Evolutionary conservation across 1,139 yeast genomes (phyloP), one percentile per base, ranked within the genome.

Genomic region (Kazachstania sp.): DNA sequence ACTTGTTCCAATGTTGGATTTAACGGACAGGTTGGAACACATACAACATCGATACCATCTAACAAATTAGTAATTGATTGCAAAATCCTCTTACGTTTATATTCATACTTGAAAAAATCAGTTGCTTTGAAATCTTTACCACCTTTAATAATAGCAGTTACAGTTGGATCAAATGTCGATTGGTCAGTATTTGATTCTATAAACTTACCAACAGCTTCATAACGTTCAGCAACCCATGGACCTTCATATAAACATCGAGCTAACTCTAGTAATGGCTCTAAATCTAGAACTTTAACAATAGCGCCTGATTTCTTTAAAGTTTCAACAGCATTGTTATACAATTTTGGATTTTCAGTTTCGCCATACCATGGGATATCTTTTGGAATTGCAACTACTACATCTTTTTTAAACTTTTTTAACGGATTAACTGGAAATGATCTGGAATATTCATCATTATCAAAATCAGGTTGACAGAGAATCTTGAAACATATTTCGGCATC

Each of bases 151-250:
- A 92, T 87, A 32, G 73, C 66, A 41, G 73, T 66, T n/a, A 90
- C 97, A 8, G 87, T 84, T 41, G 95, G 94, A 65, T 92, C 96
- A 60, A 90, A 71, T 48, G 79, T 71, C 38, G 75, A 72, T 42
- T 70, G 75, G 32, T 92, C 86, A n/a, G 92, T 90, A 56, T 80
- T 76, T 18, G 86, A 71, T n/a, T 73, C 75, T 49, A 86, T 73
- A 60, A 88, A 86, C 37, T 83, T 86, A 56, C 79, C 77, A 37
- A 81, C 77, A 18, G 96, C 96, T 52, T 87, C 79, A 68, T 81
- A 88, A 56, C 98, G 78, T 70, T 92, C 98, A 28, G 95, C 86
- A 11, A 92, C 97, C 98, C 98, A 92, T n/a, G 97, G 86, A 48
- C 98, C 98, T 60, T 90, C 97, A 65, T 92, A 92, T 40, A 92